Evolutionary conservation across 1,284 basidiomycete species (phyloP).

Genomic region (Exsudoporus floridanus): DNA sequence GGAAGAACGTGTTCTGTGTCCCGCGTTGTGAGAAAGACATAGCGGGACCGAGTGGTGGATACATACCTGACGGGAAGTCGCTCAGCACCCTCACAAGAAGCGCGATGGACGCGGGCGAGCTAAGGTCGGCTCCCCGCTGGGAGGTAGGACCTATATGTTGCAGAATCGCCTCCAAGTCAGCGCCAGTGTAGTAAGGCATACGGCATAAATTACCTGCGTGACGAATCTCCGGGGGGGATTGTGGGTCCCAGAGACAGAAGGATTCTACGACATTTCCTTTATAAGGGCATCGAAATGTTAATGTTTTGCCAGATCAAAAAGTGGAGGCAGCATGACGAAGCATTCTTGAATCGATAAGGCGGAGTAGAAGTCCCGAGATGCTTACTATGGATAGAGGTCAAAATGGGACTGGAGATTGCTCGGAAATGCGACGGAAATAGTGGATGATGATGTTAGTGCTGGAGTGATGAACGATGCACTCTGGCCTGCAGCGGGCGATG

Average conservation of each 20-base stretch:
- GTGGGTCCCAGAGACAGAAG: conserved; percentile 33
- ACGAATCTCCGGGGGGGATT: conserved; percentile 34
- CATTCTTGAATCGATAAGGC: conserved; percentile 32
- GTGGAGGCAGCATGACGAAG: conserved; percentile 18
- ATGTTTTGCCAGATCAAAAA: conserved; percentile 24
- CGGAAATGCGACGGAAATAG: conserved; percentile 33
- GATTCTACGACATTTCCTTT: conserved; percentile 28
- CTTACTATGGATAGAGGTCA: conserved; percentile 14
- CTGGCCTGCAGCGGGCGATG: conserved; percentile 6
- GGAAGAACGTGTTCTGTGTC: conserved; percentile 38
- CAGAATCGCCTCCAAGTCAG: conserved; percentile 16
- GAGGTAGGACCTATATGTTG: conserved; percentile 41
- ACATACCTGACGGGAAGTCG: conserved; percentile 52
- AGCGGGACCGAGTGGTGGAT: conserved; percentile 3
- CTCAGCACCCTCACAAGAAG: conserved; percentile 67
- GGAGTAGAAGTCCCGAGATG: conserved; percentile 28
- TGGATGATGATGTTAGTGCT: conserved; percentile 17
- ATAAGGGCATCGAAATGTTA: conserved; percentile 27
- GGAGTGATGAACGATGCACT: conserved; percentile 15
- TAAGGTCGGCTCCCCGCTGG: conserved; percentile 66
- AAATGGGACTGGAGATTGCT: conserved; percentile 22
- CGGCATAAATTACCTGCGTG: conserved; percentile 33
- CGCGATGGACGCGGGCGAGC: conserved; percentile 68
- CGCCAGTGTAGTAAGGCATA: conserved; percentile 13
- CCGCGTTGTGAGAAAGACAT: conserved; percentile 10